phyloP scores from a whole-genome alignment of 768 basidiomycete genomes.

The Lyophyllum semitale region DNA sequence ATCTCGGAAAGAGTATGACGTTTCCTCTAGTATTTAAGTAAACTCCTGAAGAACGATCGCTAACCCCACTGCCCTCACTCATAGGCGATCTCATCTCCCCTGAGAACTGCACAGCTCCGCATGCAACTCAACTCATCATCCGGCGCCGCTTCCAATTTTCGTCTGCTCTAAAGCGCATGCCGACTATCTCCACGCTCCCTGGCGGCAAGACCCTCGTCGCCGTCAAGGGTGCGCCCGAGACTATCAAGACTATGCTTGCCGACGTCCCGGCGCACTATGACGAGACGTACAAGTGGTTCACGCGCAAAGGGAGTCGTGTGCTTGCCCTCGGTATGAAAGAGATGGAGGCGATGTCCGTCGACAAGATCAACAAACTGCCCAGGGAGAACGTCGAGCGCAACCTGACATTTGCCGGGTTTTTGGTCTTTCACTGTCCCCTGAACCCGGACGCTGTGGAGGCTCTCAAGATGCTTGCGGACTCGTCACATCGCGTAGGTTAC shows the following conservation, averaged over 20 bases:
- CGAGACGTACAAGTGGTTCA: slow-evolving; percentile 93
- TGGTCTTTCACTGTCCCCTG: slow-evolving; percentile 98
- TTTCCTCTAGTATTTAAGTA: background rate
- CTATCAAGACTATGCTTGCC: slow-evolving; percentile 85
- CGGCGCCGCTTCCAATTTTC: slow-evolving; percentile 97
- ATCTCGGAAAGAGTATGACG: slow-evolving; percentile 61
- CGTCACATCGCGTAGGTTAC: slow-evolving; percentile 86
- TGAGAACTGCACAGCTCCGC: slow-evolving; percentile 49
- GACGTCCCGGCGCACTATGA: slow-evolving; percentile 81
- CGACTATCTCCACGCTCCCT: slow-evolving; percentile 74
- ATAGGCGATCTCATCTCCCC: slow-evolving; percentile 75
- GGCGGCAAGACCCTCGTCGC: slow-evolving; percentile 63
- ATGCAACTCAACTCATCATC: slow-evolving; percentile 67
- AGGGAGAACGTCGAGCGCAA: slow-evolving; percentile 79
- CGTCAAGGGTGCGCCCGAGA: slow-evolving; percentile 98
- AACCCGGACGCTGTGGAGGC: slow-evolving; percentile 91
- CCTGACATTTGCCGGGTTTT: slow-evolving; percentile 89
- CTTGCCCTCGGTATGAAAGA: slow-evolving; percentile 90
- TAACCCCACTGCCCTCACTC: slow-evolving; percentile 38
- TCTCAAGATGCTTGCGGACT: slow-evolving; percentile 92
- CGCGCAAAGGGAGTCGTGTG: slow-evolving; percentile 90
- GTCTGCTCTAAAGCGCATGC: slow-evolving; percentile 97
- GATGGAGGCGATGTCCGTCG: slow-evolving; percentile 65
- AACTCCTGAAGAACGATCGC: slow-evolving; percentile 39
- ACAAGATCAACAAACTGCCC: slow-evolving; percentile 89